Evolutionary conservation across 352 stramenopile species (phyloP).

Genomic region (Phytophthora multivora): DNA sequence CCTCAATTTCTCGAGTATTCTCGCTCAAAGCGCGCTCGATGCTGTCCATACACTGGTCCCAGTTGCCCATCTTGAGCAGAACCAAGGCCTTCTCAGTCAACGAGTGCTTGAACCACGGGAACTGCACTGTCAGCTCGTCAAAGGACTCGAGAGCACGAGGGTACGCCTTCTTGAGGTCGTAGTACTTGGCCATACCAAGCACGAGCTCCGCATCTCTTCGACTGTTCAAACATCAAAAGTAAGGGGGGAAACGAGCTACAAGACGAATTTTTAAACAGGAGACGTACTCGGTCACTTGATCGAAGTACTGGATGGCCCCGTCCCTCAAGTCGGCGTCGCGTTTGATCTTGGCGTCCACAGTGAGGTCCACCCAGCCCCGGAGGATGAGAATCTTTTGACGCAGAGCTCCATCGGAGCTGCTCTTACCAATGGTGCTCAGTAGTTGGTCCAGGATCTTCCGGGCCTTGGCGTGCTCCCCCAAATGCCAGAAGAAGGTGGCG

Average conservation of each 20-base stretch:
- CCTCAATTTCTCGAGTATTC: conserved; percentile 74
- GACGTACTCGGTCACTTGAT: conserved; percentile 63
- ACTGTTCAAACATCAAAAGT: conserved; percentile 30
- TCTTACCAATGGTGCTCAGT: conserved; percentile 25
- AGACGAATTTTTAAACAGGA: no score
- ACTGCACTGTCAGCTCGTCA: conserved; percentile 81
- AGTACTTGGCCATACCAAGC: conserved; percentile 73
- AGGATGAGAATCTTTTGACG: conserved; percentile 62
- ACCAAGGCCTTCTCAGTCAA: conserved; percentile 84
- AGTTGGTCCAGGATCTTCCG: conserved; percentile 76
- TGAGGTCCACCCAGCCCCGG: conserved; percentile 80
- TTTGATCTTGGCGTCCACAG: conserved; percentile 70
- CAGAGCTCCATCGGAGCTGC: conserved; percentile 28
- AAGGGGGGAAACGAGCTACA: not conserved
- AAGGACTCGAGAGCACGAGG: conserved; percentile 63
- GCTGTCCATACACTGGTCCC: conserved; percentile 85
- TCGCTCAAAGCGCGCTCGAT: conserved; percentile 71
- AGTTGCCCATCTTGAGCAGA: conserved; percentile 84
- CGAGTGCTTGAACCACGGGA: conserved; percentile 83
- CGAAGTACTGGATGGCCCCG: conserved; percentile 66
- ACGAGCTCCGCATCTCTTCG: conserved; percentile 74
- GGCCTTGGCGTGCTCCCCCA: conserved; percentile 64
- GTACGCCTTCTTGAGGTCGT: conserved; percentile 79
- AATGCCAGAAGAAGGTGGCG: conserved; percentile 82
- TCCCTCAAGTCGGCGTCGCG: conserved; percentile 67